A percentile compares a stretch with the other conserved stretches of the same genome.
phyloP scores from a whole-genome alignment of 495 filamentous ascomycete genomes.

The Hypoxylon trugodes region DNA sequence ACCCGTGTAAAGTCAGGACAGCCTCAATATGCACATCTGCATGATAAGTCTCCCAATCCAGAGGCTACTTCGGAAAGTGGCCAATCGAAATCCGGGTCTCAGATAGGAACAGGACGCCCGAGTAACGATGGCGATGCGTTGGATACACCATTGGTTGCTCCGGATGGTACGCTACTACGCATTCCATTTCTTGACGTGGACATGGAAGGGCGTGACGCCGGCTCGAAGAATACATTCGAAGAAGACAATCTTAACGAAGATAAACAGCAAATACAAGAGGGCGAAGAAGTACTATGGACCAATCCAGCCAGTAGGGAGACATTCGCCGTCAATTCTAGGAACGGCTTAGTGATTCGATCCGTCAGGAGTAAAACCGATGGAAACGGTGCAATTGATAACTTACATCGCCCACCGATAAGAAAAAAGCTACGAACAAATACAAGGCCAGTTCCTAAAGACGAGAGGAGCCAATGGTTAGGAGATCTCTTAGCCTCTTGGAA shows the following conservation, averaged over 20 bases:
- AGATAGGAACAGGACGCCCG: neutral
- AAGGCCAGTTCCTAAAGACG: constrained; percentile 20
- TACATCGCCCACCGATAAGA: constrained; percentile 3
- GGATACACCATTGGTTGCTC: constrained; percentile 39
- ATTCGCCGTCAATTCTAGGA: constrained; percentile 67
- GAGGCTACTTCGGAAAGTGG: neutral
- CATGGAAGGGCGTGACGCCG: neutral
- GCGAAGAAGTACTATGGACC: constrained; percentile 67
- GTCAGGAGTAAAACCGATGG: neutral
- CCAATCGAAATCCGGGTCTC: neutral
- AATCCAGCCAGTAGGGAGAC: constrained; percentile 70
- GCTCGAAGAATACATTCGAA: neutral
- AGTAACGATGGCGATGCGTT: constrained; percentile 34
- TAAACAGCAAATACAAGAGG: neutral
- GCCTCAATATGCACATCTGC: constrained; percentile 27
- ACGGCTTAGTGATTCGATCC: constrained; percentile 61
- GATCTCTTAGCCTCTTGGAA: constrained; percentile 49
- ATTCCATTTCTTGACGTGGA: constrained; percentile 50
- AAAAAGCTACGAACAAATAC: constrained; percentile 31
- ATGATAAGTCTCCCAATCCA: constrained; percentile 9
- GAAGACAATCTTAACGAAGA: neutral
- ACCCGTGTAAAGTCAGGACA: constrained; percentile 71
- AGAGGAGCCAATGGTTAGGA: constrained; percentile 50
- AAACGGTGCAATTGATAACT: neutral
- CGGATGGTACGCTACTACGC: constrained; percentile 46